A percentile compares a stretch with the other conserved stretches of the same genome.
Evolutionary conservation across 1,284 basidiomycete genomes (phyloP).

Genomic region (Bjerkandera adusta): DNA sequence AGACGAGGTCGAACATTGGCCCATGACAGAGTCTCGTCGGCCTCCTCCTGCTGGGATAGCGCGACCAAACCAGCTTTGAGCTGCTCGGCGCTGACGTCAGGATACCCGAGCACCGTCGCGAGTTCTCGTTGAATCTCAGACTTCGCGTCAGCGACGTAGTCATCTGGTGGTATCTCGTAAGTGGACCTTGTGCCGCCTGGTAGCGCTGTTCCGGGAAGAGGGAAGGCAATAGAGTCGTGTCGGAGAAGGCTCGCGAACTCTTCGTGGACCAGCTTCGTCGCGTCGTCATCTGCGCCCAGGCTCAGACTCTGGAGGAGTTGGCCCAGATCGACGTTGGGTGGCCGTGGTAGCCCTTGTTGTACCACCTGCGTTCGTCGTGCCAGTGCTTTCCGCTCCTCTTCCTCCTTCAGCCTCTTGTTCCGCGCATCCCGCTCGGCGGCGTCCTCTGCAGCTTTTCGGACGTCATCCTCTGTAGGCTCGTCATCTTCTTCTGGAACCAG

Average conservation of each 20-base stretch:
- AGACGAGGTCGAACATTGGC: slow-evolving; percentile 57
- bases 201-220: slow-evolving; percentile 84
- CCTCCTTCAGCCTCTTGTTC: slow-evolving; percentile 66
- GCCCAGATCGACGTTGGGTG: slow-evolving; percentile 77
- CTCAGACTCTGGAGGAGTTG: slow-evolving; percentile 60
- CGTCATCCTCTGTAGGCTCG: slow-evolving; percentile 49
- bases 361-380: slow-evolving; percentile 83
- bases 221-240: slow-evolving; percentile 88
- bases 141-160: slow-evolving; percentile 72
- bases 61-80: slow-evolving; percentile 72
- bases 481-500: slow-evolving; percentile 87
- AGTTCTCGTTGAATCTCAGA: slow-evolving; percentile 79
- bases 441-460: slow-evolving; percentile 61
- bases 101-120: slow-evolving; percentile 78
- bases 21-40: slow-evolving; percentile 68
- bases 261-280: slow-evolving; percentile 67
- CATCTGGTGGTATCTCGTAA: slow-evolving; percentile 81
- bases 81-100: slow-evolving; percentile 77
- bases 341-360: slow-evolving; percentile 84
- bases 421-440: slow-evolving; percentile 90
- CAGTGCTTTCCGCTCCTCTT: slow-evolving; percentile 76
- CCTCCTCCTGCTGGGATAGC: slow-evolving; percentile 57
- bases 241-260: slow-evolving; percentile 83
- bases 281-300: slow-evolving; percentile 48
- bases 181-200: slow-evolving; percentile 73